These are phyloP conservation scores for Volutella citrinella DNA, from an alignment of 2,329 filamentous ascomycete genomes.

Conservation along the genomic window DNA sequence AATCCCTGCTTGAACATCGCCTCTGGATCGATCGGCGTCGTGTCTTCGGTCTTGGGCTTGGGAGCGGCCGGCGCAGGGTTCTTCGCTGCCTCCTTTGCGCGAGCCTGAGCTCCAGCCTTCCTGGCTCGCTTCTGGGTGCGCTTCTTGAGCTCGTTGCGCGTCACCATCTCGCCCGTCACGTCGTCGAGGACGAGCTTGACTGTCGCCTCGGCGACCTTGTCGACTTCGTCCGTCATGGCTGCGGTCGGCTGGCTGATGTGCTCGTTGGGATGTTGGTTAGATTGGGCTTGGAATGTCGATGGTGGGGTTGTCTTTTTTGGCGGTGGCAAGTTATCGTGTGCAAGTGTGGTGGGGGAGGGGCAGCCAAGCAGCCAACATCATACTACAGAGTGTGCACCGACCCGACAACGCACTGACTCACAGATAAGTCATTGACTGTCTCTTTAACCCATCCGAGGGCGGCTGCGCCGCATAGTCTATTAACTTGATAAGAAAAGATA, in stretches of 20 bases:
- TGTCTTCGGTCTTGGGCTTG: conserved; percentile 47
- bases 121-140: conserved; percentile 55
- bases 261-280: conserved; percentile 3
- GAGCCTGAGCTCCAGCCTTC: conserved; percentile 52
- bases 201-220: conserved; percentile 25
- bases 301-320: conserved; percentile 27
- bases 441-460: no score
- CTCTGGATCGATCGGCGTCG: conserved; percentile 49
- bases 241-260: conserved; percentile 3
- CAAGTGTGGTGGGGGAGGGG: conserved; percentile 21
- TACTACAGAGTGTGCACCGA: no score
- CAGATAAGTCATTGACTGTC: no score
- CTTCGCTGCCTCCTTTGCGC: conserved; percentile 34
- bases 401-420: conserved; percentile 22
- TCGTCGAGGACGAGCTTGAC: conserved; percentile 60
- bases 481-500: no score
- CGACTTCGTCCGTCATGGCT: conserved; percentile 24
- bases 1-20: conserved; percentile 81
- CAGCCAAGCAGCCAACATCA: no score
- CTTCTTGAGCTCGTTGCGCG: conserved; percentile 63
- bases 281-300: conserved; percentile 17
- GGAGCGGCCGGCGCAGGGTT: conserved; percentile 25
- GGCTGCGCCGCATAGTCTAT: no score
- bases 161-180: conserved; percentile 64
- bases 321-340: conserved; percentile 18